These are phyloP conservation scores for Arthrinium phaeospermum DNA, from an alignment of 2,329 filamentous ascomycete species.

Conservation along the genomic window DNA sequence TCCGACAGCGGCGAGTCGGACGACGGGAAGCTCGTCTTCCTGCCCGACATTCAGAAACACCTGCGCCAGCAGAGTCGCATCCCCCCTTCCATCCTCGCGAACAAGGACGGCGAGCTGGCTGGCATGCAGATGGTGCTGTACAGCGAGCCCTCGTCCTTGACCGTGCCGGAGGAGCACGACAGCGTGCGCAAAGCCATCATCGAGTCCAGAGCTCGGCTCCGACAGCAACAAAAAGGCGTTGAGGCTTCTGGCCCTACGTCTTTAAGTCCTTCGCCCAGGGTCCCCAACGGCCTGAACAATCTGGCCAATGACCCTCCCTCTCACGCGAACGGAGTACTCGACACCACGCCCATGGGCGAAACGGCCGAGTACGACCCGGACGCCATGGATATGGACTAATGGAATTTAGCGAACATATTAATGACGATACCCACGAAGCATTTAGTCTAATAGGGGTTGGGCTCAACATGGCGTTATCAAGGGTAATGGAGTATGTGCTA, in stretches of 20 bases:
- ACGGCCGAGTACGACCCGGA: conserved; percentile 55
- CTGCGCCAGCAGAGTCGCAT: conserved; percentile 68
- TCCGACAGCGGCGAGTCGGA: conserved; percentile 60
- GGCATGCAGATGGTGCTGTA: conserved; percentile 84
- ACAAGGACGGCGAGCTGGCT: conserved; percentile 59
- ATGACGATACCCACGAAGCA: conserved; percentile 17
- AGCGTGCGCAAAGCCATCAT: conserved; percentile 83
- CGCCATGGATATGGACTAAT: conserved; percentile 57
- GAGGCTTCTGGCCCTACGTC: neutral
- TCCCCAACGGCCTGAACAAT: conserved; percentile 23
- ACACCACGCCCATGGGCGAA: neutral
- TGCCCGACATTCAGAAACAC: conserved; percentile 85
- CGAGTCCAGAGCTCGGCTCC: conserved; percentile 73
- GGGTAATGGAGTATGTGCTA: neutral
- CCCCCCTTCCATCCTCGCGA: conserved; percentile 67
- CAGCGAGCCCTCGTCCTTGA: conserved; percentile 76
- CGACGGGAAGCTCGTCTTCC: conserved; percentile 72
- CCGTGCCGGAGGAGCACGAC: conserved; percentile 75
- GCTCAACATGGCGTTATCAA: conserved; percentile 8
- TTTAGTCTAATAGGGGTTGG: neutral
- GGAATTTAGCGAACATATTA: neutral
- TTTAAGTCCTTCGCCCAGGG: neutral
- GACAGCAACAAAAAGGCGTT: conserved; percentile 58
- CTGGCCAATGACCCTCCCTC: conserved; percentile 23
- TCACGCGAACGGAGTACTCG: neutral